Evolutionary conservation across 371 early-diverging fungal species (phyloP).

Genomic region (Haplosporangium sp.): DNA sequence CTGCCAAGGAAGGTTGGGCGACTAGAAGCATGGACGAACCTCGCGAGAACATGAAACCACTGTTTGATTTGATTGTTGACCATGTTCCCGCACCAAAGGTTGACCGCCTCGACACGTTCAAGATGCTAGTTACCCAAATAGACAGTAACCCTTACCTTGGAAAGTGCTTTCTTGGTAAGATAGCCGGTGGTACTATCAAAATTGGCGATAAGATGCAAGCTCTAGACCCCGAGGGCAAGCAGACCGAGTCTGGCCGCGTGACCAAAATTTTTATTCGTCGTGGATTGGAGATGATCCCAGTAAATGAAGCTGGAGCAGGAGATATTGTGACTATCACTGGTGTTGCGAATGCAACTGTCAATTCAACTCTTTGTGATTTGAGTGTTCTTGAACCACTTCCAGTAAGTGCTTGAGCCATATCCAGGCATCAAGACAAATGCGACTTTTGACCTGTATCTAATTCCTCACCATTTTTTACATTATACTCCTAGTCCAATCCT

Average conservation of each 20-base stretch:
- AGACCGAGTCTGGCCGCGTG: conserved; percentile 69
- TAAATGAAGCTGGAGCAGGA: conserved; percentile 84
- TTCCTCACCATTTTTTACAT: not conserved
- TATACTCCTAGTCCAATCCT: conserved; percentile 61
- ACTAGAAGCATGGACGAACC: conserved; percentile 59
- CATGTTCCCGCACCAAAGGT: conserved; percentile 73
- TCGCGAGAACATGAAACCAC: conserved; percentile 64
- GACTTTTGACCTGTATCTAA: not conserved
- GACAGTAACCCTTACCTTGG: conserved; percentile 83
- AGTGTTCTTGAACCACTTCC: conserved; percentile 69
- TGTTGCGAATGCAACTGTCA: conserved; percentile 75
- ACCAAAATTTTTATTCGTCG: conserved; percentile 77
- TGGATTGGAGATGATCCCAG: conserved; percentile 77
- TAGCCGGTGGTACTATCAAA: conserved; percentile 71
- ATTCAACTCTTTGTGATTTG: conserved; percentile 77
- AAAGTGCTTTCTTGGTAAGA: conserved; percentile 80
- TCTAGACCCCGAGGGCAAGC: conserved; percentile 71
- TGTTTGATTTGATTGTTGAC: conserved; percentile 76
- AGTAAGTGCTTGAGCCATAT: conserved; percentile 13
- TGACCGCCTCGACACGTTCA: conserved; percentile 71
- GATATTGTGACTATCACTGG: conserved; percentile 84
- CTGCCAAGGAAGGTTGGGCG: conserved; percentile 88
- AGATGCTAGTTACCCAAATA: conserved; percentile 86
- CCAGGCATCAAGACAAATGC: too few relatives aligned
- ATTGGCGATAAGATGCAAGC: conserved; percentile 79